Conservation (phyloP, 2,329 filamentous ascomycete genomes). For the Rutstroemia sp. region DNA sequence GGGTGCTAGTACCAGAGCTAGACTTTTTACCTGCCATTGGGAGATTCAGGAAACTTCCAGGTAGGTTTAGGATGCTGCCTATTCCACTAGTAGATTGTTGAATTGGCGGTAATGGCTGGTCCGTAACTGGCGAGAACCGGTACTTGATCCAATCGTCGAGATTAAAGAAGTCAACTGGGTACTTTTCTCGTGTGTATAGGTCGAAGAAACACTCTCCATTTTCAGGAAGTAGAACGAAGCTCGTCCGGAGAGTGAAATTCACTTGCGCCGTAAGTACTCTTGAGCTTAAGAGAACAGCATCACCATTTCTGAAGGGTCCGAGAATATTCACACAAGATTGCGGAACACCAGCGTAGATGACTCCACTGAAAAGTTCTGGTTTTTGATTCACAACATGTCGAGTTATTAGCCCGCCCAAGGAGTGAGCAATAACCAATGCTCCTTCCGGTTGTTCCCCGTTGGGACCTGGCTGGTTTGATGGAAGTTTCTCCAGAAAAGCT, state of each 20-base stretch:
- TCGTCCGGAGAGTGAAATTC: slow-evolving; percentile 85
- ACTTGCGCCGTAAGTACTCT: slow-evolving; percentile 87
- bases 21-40: slow-evolving; percentile 25
- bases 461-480: slow-evolving; percentile 55
- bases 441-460: slow-evolving; percentile 49
- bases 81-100: slow-evolving; percentile 26
- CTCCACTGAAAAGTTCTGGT: slow-evolving; percentile 78
- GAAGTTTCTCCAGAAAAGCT: slow-evolving; percentile 64
- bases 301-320: slow-evolving; percentile 83
- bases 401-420: slow-evolving; percentile 78
- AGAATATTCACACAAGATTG: slow-evolving; percentile 87
- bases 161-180: slow-evolving; percentile 78
- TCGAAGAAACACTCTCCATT: slow-evolving; percentile 85
- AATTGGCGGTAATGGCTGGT: slow-evolving; percentile 51
- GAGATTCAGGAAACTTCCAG: slow-evolving; percentile 26
- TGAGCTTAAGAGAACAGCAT: slow-evolving; percentile 82
- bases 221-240: slow-evolving; percentile 76
- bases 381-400: slow-evolving; percentile 79
- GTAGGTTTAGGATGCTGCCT: slow-evolving; percentile 33
- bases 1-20: background rate
- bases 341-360: slow-evolving; percentile 78
- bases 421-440: slow-evolving; percentile 78
- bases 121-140: slow-evolving; percentile 70
- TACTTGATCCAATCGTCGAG: slow-evolving; percentile 72
- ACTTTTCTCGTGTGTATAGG: slow-evolving; percentile 64